These are phyloP conservation scores for Chaetothyriales sp. DNA, from an alignment of 2,329 filamentous ascomycete species.

Conservation along the genomic window DNA sequence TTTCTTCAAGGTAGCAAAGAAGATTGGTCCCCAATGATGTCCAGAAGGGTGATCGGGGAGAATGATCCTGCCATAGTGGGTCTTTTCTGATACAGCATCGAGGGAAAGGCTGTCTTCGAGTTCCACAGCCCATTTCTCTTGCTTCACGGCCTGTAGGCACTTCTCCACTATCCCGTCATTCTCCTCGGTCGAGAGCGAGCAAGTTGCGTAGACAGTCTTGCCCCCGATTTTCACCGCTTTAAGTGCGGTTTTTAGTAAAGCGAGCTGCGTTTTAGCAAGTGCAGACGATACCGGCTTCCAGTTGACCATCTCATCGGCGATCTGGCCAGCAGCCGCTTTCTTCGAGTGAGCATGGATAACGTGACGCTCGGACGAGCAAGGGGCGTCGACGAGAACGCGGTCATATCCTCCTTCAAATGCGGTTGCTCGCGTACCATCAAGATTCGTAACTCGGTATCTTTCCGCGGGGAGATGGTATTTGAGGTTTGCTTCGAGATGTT, in stretches of 20 bases:
- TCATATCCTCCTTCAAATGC: constrained; percentile 4
- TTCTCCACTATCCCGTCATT: constrained; percentile 8
- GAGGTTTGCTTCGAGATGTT: constrained; percentile 4
- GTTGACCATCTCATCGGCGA: constrained; percentile 7
- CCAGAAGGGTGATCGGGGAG: neutral
- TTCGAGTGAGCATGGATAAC: constrained; percentile 5
- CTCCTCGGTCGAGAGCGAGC: constrained; percentile 7
- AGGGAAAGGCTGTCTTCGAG: neutral
- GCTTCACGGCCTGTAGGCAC: neutral
- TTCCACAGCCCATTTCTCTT: neutral
- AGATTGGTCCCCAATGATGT: neutral
- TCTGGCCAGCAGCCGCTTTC: constrained; percentile 1
- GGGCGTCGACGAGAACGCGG: constrained; percentile 6
- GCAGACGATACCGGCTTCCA: constrained; percentile 5
- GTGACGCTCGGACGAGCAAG: constrained; percentile 9
- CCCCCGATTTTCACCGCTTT: constrained; percentile 5
- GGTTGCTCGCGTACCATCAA: constrained; percentile 3
- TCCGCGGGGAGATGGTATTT: constrained; percentile 3
- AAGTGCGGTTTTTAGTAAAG: constrained; percentile 5
- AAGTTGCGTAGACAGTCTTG: constrained; percentile 6
- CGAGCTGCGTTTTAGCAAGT: constrained; percentile 5
- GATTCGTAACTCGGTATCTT: neutral
- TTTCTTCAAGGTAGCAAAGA: neutral
- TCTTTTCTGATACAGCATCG: neutral
- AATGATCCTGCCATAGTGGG: neutral